phyloP scores from a whole-genome alignment of 805 yeast species.

The Cyberlindnera euphorbiiphila region DNA sequence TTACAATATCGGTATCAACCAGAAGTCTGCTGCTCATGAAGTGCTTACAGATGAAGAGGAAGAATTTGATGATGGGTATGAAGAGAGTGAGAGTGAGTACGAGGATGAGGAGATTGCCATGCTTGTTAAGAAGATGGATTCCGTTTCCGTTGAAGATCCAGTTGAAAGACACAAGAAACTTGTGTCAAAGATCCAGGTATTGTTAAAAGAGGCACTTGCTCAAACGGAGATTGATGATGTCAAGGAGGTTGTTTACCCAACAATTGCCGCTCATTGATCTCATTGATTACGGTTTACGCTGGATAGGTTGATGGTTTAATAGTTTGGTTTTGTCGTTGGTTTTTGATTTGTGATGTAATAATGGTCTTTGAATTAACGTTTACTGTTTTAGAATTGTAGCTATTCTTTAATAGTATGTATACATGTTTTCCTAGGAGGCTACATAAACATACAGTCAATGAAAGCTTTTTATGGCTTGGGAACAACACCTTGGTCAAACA shows the following conservation, averaged over 20 bases:
- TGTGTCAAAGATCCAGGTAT: slow-evolving; percentile 18
- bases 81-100: slow-evolving; percentile 19
- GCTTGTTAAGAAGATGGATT: slow-evolving; percentile 14
- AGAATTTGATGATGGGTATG: slow-evolving; percentile 17
- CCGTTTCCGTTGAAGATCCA: slow-evolving; percentile 5
- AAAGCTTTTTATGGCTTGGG: no score
- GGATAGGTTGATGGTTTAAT: not conserved
- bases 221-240: slow-evolving; percentile 9
- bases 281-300: not conserved
- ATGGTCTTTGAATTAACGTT: no score
- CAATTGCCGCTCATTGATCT: slow-evolving; percentile 16
- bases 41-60: slow-evolving; percentile 5
- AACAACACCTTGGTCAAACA: slow-evolving; percentile 22
- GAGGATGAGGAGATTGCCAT: slow-evolving; percentile 15
- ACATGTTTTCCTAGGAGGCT: no score
- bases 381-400: no score
- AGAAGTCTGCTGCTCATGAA: slow-evolving; percentile 28
- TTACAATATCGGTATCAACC: slow-evolving; percentile 34
- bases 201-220: slow-evolving; percentile 15
- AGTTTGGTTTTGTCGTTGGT: not conserved
- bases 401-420: no score
- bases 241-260: slow-evolving; percentile 20
- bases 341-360: not conserved
- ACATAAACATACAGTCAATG: no score
- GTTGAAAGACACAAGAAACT: slow-evolving; percentile 20